phyloP scores from a whole-genome alignment of 1,284 basidiomycete species.

The Irpex lacteus region DNA sequence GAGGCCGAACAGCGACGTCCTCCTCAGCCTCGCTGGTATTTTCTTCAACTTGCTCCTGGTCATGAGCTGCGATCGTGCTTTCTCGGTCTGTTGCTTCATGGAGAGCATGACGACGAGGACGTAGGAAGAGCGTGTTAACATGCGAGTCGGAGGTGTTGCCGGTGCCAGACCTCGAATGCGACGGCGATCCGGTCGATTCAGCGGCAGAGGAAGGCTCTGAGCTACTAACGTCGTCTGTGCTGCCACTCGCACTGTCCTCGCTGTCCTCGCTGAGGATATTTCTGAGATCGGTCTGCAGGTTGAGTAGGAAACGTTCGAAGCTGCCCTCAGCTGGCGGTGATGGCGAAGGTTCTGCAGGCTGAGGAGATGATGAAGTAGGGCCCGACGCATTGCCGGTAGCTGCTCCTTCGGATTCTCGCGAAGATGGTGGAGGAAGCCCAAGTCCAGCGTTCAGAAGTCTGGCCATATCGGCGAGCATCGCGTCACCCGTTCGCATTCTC shows the following conservation, averaged over 20 bases:
- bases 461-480: constrained; percentile 73
- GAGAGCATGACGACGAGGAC: constrained; percentile 3
- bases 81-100: neutral
- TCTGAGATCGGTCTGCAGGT: constrained; percentile 68
- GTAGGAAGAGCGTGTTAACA: no score
- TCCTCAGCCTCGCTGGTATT: constrained; percentile 17
- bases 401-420: neutral
- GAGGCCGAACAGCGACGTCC: constrained; percentile 16
- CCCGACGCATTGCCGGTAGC: neutral
- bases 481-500: constrained; percentile 36
- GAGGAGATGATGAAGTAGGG: constrained; percentile 6
- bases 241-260: neutral
- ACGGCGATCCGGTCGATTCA: neutral
- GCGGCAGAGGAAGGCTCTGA: neutral
- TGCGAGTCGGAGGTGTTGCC: constrained; percentile 14
- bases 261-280: constrained; percentile 43
- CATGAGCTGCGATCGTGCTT: neutral
- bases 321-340: constrained; percentile 59
- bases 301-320: constrained; percentile 74
- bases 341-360: constrained; percentile 10
- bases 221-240: neutral
- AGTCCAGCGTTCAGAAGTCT: constrained; percentile 71
- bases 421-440: constrained; percentile 34
- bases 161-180: neutral
- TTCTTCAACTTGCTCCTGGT: constrained; percentile 11